Evolutionary conservation across 192 early-diverging fungal species (phyloP).

Genomic region (Podila horticola): DNA sequence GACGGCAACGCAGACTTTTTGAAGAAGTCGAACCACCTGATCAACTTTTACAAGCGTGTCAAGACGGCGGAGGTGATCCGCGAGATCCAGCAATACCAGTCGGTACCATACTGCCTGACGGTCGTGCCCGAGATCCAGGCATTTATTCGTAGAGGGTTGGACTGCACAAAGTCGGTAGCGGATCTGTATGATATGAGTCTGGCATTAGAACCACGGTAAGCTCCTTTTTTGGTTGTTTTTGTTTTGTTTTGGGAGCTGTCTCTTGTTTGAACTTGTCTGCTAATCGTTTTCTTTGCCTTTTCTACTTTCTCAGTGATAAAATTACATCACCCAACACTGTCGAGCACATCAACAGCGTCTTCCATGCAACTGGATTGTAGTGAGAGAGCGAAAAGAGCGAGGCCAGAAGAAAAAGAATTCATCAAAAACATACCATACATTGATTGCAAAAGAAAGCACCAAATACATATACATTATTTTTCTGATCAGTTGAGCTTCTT

Average conservation of each 20-base stretch:
- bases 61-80: conserved; percentile 93
- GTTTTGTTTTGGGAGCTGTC: background rate
- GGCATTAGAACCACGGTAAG: conserved; percentile 83
- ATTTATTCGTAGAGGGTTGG: conserved; percentile 75
- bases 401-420: too few relatives aligned
- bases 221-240: conserved; percentile 3
- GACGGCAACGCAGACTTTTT: conserved; percentile 90
- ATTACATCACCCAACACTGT: conserved; percentile 45
- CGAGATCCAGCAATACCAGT: conserved; percentile 94
- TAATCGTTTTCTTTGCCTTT: background rate
- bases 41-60: conserved; percentile 94
- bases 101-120: conserved; percentile 81
- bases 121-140: conserved; percentile 88
- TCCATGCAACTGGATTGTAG: conserved; percentile 49
- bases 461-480: too few relatives aligned
- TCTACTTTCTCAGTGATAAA: conserved; percentile 22
- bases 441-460: too few relatives aligned
- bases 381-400: background rate
- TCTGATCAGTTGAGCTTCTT: too few relatives aligned
- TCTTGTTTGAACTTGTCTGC: background rate
- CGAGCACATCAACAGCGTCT: conserved; percentile 51
- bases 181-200: conserved; percentile 84
- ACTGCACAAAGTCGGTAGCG: conserved; percentile 73
- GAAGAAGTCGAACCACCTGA: conserved; percentile 68
- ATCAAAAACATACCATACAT: too few relatives aligned